Conservation (phyloP, 208 protist species). For the Dictyostelium gargantuum region DNA sequence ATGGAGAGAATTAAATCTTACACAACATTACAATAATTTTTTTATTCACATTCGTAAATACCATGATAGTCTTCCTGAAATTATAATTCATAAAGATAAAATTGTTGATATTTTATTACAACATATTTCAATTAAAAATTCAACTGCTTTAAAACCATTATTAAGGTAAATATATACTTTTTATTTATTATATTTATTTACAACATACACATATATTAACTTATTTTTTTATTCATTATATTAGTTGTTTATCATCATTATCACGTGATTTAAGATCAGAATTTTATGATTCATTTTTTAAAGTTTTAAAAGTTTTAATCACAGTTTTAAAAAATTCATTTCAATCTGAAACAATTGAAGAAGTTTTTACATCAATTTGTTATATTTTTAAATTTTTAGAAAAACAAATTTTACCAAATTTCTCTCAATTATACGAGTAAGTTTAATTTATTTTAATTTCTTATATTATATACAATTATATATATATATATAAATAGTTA, state of each 20-base stretch:
- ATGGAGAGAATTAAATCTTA: slow-evolving; percentile 49
- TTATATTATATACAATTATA: too few relatives aligned
- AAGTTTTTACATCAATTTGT: slow-evolving; percentile 55
- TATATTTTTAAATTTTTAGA: slow-evolving; percentile 61
- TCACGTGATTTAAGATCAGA: slow-evolving; percentile 52
- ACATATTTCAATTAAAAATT: slow-evolving; percentile 10
- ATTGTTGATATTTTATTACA: not conserved
- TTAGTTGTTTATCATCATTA: slow-evolving; percentile 20
- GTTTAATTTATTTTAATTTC: not conserved
- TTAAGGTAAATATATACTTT: not conserved
- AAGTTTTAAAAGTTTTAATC: slow-evolving; percentile 40
- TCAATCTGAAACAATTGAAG: slow-evolving; percentile 23
- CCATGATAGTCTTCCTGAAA: not conserved
- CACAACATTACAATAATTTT: slow-evolving; percentile 9
- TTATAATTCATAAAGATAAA: slow-evolving; percentile 31
- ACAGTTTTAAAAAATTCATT: slow-evolving; percentile 8
- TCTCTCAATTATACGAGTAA: slow-evolving; percentile 22
- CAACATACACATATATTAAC: not conserved
- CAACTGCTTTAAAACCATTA: slow-evolving; percentile 31
- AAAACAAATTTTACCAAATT: slow-evolving; percentile 42
- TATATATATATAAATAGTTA: too few relatives aligned
- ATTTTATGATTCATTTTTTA: slow-evolving; percentile 19
- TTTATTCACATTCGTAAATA: not conserved
- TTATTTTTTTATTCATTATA: not conserved
- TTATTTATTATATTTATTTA: not conserved